phyloP scores from a whole-genome alignment of 2,329 filamentous ascomycete genomes.

The Colletotrichum orchidophilum region DNA sequence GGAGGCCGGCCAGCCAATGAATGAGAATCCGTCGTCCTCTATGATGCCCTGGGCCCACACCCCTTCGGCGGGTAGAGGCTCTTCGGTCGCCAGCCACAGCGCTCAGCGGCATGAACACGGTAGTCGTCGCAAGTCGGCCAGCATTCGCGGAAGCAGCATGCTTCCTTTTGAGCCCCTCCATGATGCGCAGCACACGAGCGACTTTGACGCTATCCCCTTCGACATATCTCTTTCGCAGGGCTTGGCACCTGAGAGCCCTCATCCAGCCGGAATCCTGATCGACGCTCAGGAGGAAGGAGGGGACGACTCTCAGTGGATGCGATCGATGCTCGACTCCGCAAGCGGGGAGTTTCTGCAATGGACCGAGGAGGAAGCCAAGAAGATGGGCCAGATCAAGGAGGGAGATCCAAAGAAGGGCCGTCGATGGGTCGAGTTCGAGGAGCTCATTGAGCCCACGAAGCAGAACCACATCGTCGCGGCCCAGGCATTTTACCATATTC shows the following conservation, averaged over 20 bases:
- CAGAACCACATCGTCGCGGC: slow-evolving; percentile 71
- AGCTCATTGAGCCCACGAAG: slow-evolving; percentile 68
- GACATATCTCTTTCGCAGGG: slow-evolving; percentile 41
- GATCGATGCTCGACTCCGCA: slow-evolving; percentile 53
- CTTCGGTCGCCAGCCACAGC: slow-evolving; percentile 16
- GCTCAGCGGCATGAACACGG: background rate
- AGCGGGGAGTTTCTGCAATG: slow-evolving; percentile 57
- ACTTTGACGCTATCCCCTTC: slow-evolving; percentile 45
- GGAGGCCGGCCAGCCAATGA: slow-evolving; percentile 71
- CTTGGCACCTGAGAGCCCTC: slow-evolving; percentile 42
- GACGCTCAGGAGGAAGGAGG: slow-evolving; percentile 32
- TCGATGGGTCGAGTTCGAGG: slow-evolving; percentile 71
- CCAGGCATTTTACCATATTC: slow-evolving; percentile 79
- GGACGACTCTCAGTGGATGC: slow-evolving; percentile 44
- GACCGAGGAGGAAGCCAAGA: slow-evolving; percentile 47
- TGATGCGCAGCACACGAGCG: slow-evolving; percentile 42
- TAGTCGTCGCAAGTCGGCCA: slow-evolving; percentile 43
- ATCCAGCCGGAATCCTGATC: slow-evolving; percentile 26
- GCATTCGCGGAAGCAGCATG: slow-evolving; percentile 49
- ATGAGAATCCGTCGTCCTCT: slow-evolving; percentile 69
- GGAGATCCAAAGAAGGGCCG: slow-evolving; percentile 43
- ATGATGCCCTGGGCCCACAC: slow-evolving; percentile 62
- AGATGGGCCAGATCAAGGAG: slow-evolving; percentile 41
- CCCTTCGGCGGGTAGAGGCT: slow-evolving; percentile 25
- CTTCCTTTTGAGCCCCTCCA: slow-evolving; percentile 58